A percentile compares a stretch with the other conserved stretches of the same genome.
These are phyloP conservation scores for Schizochytrium sp. DNA, from an alignment of 108 stramenopile species.

Conservation along the genomic window DNA sequence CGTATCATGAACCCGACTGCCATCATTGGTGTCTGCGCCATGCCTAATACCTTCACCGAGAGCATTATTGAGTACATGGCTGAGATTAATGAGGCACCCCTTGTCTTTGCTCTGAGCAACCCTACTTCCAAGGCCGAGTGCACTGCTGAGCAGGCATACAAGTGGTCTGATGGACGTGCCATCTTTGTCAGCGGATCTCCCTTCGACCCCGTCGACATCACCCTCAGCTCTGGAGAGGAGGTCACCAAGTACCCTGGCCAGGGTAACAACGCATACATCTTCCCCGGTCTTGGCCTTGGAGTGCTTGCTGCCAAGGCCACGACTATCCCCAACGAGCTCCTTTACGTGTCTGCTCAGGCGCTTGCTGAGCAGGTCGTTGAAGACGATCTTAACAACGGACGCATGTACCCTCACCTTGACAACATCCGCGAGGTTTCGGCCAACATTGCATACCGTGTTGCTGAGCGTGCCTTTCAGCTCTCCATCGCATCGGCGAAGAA, in stretches of 20 bases:
- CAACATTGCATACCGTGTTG: conserved; percentile 86
- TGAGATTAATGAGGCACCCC: conserved; percentile 81
- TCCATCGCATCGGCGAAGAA: conserved; percentile 76
- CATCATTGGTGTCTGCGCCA: conserved; percentile 90
- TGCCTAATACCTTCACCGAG: conserved; percentile 85
- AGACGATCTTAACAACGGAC: conserved; percentile 84
- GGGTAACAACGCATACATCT: conserved; percentile 86
- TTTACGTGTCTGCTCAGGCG: conserved; percentile 88
- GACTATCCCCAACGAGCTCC: conserved; percentile 87
- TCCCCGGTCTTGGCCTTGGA: conserved; percentile 88
- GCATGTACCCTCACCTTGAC: conserved; percentile 86
- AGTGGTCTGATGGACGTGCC: conserved; percentile 91
- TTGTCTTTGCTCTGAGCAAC: conserved; percentile 96
- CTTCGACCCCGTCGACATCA: conserved; percentile 88
- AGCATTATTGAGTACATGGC: conserved; percentile 82
- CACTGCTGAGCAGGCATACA: conserved; percentile 94
- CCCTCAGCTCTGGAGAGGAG: conserved; percentile 70
- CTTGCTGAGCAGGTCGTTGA: conserved; percentile 83
- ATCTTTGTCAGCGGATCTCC: conserved; percentile 96
- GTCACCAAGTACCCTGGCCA: conserved; percentile 85
- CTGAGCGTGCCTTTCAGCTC: conserved; percentile 84
- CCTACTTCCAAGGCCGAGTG: conserved; percentile 96
- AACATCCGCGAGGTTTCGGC: conserved; percentile 88
- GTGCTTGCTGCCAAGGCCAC: conserved; percentile 86
- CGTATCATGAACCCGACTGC: conserved; percentile 85